Evolutionary conservation across 352 stramenopile genomes (phyloP), one percentile per base, ranked within the genome.

Genomic region (Pythium folliculosum): DNA sequence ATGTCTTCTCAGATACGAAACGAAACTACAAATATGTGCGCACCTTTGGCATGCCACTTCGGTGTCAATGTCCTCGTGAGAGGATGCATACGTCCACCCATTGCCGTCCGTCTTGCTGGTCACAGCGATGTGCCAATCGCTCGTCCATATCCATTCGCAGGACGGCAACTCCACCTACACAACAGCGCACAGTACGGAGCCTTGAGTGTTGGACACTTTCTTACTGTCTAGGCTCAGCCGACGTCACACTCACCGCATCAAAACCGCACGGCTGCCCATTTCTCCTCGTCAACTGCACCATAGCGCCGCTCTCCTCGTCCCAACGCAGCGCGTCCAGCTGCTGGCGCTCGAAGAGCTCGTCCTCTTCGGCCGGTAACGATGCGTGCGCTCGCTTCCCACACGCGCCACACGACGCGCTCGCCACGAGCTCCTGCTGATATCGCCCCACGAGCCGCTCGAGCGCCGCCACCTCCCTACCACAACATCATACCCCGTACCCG

Each of bases 341-440:
- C 69, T 91, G 81, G 48, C 78, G 70, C 61, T 91, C 81, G n/a
- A 79, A 81, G 12, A 91, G 54, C 58, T 85, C 75, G 47, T 90
- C 83, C 22, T 77, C 72, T 3, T 78, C 70, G 13, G 73, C 14
- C 40, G 32, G 17, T 7, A 62, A 51, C 4, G 51, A 38, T 19
- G 49, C 25, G 6, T 44, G 21, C 4, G 40, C 22, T 47, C 30
- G 14, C 40, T 35, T 13, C 30, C 45, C 43, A 21, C 63, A 71
- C 12, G 38, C 6, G 17, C 25, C 6, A 52, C 63, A 75, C 23
- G 47, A 32, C 35, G 45, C 7, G 12, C 40, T 7, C 30, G 22
- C 19, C 32, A 52, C 32, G 8, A 92, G 71, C 47, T 90, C 77
- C 47, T 80, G 67, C 63, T 92, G 84, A 64, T 89, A 90, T 30